These are phyloP conservation scores for Nemania sp. DNA, from an alignment of 2,329 filamentous ascomycete species.

Conservation along the genomic window DNA sequence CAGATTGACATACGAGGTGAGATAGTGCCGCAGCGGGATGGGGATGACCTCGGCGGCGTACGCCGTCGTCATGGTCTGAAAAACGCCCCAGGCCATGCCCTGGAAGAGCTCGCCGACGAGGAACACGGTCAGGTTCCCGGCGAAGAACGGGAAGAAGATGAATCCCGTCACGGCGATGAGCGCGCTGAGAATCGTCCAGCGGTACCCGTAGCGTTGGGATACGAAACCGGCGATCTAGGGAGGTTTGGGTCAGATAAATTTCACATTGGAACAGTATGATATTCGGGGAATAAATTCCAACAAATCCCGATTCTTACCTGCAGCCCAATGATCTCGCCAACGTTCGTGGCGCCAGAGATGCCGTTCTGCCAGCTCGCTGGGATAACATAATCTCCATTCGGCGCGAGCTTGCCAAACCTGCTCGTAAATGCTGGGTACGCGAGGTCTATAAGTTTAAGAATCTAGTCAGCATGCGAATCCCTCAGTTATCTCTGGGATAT, in stretches of 20 bases:
- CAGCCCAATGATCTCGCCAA: conserved; percentile 53
- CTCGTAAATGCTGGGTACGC: conserved; percentile 43
- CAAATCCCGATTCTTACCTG: conserved; percentile 23
- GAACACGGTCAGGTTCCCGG: conserved; percentile 40
- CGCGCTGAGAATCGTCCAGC: conserved; percentile 46
- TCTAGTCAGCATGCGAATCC: conserved; percentile 7
- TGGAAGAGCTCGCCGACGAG: conserved; percentile 46
- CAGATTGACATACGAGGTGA: conserved; percentile 37
- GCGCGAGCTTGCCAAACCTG: conserved; percentile 39
- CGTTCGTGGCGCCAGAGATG: conserved; percentile 47
- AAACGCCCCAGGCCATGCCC: conserved; percentile 45
- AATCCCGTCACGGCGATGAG: conserved; percentile 43
- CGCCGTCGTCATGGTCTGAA: conserved; percentile 38
- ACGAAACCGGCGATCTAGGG: conserved; percentile 46
- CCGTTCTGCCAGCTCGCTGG: conserved; percentile 53
- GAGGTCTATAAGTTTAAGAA: conserved; percentile 36
- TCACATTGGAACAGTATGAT: not conserved
- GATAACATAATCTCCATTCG: conserved; percentile 46
- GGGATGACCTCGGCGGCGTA: conserved; percentile 39
- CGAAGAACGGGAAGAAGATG: conserved; percentile 49
- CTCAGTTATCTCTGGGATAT: not conserved
- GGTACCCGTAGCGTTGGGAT: conserved; percentile 46
- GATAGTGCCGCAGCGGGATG: conserved; percentile 36
- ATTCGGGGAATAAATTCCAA: conserved; percentile 13
- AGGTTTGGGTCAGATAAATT: not conserved